Conservation (phyloP, 495 filamentous ascomycete species). For the Hypoxylon subgilvum region DNA sequence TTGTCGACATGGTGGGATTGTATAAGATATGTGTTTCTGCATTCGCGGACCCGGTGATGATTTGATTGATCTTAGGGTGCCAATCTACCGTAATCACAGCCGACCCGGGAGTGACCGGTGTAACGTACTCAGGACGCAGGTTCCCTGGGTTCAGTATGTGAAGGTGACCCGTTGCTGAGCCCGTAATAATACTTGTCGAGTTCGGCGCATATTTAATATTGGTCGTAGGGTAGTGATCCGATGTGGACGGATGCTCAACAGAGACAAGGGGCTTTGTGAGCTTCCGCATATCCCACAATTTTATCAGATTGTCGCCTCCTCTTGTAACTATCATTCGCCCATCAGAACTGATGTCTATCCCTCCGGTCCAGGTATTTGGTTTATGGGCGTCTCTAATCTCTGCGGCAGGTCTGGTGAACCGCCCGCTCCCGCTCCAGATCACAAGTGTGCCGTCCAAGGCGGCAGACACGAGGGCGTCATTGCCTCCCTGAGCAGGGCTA, state of each 20-base stretch:
- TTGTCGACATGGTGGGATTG: constrained; percentile 78
- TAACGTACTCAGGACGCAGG: constrained; percentile 79
- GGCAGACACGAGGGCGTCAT: constrained; percentile 80
- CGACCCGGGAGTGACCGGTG: constrained; percentile 81
- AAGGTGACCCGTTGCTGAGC: constrained; percentile 83
- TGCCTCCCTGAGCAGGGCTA: constrained; percentile 73
- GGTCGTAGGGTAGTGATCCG: constrained; percentile 77
- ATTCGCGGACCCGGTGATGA: constrained; percentile 90
- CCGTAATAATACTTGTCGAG: constrained; percentile 81
- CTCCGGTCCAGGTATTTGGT: constrained; percentile 87
- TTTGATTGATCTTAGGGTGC: constrained; percentile 95
- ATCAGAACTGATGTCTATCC: constrained; percentile 89
- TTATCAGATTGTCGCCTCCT: constrained; percentile 83
- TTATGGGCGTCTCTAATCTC: constrained; percentile 87
- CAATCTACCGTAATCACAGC: constrained; percentile 84
- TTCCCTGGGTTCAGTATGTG: constrained; percentile 94
- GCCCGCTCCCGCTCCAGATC: constrained; percentile 91
- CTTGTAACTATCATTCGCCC: constrained; percentile 86
- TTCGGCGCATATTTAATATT: constrained; percentile 90
- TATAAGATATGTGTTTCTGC: constrained; percentile 88
- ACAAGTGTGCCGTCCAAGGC: constrained; percentile 88
- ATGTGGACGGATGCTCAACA: constrained; percentile 80
- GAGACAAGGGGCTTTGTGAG: constrained; percentile 86
- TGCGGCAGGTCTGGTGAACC: constrained; percentile 80
- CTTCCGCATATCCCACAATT: constrained; percentile 95